phyloP scores from a whole-genome alignment of 1,284 basidiomycete genomes.

The Leccinum angustisporum region DNA sequence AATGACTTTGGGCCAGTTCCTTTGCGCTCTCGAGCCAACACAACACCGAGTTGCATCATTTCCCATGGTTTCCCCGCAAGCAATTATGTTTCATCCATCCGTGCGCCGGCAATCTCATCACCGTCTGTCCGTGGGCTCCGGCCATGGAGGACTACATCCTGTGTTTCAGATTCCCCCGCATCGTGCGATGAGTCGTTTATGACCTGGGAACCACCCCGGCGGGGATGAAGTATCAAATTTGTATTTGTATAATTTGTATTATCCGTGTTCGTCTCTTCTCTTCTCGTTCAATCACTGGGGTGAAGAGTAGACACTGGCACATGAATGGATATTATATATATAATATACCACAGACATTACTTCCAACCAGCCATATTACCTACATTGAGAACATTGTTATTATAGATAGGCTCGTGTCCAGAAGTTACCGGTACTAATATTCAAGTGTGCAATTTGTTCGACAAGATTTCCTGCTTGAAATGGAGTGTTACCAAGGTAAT shows the following conservation, averaged over 20 bases:
- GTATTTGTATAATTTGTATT: background rate
- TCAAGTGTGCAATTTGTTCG: background rate
- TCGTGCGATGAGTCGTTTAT: slow-evolving; percentile 46
- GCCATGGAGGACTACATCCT: slow-evolving; percentile 33
- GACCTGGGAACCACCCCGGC: slow-evolving; percentile 43
- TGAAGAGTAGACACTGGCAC: background rate
- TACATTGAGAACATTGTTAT: background rate
- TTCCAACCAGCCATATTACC: background rate
- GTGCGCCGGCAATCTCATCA: slow-evolving; percentile 23
- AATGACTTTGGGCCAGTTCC: slow-evolving; percentile 22
- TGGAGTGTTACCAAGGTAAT: background rate
- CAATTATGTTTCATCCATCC: slow-evolving; percentile 8
- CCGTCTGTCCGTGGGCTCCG: slow-evolving; percentile 32
- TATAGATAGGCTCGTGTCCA: background rate
- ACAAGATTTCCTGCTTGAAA: background rate
- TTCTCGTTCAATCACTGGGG: background rate
- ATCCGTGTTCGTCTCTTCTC: background rate
- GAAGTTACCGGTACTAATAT: background rate
- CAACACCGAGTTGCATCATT: slow-evolving; percentile 3
- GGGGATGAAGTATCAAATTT: slow-evolving; percentile 14
- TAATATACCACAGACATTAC: slow-evolving; percentile 5
- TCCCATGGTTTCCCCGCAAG: slow-evolving; percentile 12
- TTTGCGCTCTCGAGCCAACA: slow-evolving; percentile 17
- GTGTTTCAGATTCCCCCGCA: slow-evolving; percentile 21
- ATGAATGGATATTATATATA: slow-evolving; percentile 11